phyloP scores from a whole-genome alignment of 2,329 filamentous ascomycete genomes.

The Apiospora sp. region DNA sequence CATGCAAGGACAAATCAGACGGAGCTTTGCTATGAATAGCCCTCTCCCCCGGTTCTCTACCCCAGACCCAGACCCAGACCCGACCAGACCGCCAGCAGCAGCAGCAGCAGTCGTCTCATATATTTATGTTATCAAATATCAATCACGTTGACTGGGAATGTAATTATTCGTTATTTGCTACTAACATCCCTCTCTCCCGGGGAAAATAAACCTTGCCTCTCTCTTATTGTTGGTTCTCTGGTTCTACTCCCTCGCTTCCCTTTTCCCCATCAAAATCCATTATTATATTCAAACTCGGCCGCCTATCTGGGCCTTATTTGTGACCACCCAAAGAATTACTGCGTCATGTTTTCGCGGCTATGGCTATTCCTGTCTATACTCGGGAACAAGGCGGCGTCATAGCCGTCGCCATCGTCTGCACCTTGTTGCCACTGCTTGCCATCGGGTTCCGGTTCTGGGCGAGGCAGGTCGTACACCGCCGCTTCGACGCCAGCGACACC shows the following conservation, averaged over 20 bases:
- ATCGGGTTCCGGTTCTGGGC: constrained; percentile 4
- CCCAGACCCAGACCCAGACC: background rate
- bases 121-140: background rate
- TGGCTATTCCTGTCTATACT: constrained; percentile 19
- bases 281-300: background rate
- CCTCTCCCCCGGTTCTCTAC: background rate
- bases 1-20: constrained; percentile 13
- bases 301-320: background rate
- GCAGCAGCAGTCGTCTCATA: background rate
- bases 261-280: background rate
- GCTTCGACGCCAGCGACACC: constrained; percentile 8
- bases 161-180: background rate
- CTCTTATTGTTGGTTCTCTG: background rate
- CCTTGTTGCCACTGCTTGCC: background rate
- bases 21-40: constrained; percentile 7
- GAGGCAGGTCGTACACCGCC: constrained; percentile 10
- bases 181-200: background rate
- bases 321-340: background rate
- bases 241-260: background rate
- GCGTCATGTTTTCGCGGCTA: constrained; percentile 12
- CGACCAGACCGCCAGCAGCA: background rate
- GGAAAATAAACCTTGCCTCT: background rate
- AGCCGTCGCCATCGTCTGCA: constrained; percentile 17
- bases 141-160: background rate
- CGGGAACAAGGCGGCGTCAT: constrained; percentile 13